phyloP scores from a whole-genome alignment of 2,329 filamentous ascomycete species.

The Ophiostoma triangulosporum region DNA sequence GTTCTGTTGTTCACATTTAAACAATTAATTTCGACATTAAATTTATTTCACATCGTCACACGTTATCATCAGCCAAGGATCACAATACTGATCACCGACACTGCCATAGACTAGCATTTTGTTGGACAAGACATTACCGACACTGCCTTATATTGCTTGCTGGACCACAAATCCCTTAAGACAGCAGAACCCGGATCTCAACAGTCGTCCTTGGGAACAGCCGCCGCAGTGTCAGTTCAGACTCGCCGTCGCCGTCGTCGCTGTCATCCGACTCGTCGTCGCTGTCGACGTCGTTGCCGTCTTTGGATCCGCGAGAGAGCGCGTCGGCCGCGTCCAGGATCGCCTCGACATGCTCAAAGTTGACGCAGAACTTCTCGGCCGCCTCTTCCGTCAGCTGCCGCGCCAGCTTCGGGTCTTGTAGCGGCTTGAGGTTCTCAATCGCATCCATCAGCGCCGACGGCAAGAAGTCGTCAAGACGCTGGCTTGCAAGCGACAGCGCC shows the following conservation, averaged over 20 bases:
- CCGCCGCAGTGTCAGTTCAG: conserved; percentile 21
- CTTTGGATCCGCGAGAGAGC: conserved; percentile 16
- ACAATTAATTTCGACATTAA: background rate
- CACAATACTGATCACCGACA: too few relatives aligned
- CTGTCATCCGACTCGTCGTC: background rate
- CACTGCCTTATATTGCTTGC: too few relatives aligned
- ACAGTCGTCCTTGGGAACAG: conserved; percentile 46
- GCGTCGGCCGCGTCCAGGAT: conserved; percentile 32
- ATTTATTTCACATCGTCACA: background rate
- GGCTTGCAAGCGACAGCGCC: conserved; percentile 52
- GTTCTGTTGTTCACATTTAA: background rate
- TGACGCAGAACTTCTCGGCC: conserved; percentile 67
- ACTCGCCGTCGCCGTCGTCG: background rate
- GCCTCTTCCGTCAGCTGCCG: conserved; percentile 70
- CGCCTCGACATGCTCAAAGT: conserved; percentile 55
- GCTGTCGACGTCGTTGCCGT: conserved; percentile 14
- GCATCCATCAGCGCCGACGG: conserved; percentile 90
- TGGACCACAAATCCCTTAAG: conserved; percentile 23
- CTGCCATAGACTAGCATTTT: too few relatives aligned
- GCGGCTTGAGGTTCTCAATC: conserved; percentile 59
- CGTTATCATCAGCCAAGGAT: too few relatives aligned
- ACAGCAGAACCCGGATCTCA: conserved; percentile 46
- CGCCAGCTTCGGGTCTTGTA: conserved; percentile 60
- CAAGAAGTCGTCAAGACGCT: conserved; percentile 76
- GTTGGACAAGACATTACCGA: too few relatives aligned